These are phyloP conservation scores for Harringtonia aguacate DNA, from an alignment of 2,329 filamentous ascomycete genomes.

Conservation along the genomic window DNA sequence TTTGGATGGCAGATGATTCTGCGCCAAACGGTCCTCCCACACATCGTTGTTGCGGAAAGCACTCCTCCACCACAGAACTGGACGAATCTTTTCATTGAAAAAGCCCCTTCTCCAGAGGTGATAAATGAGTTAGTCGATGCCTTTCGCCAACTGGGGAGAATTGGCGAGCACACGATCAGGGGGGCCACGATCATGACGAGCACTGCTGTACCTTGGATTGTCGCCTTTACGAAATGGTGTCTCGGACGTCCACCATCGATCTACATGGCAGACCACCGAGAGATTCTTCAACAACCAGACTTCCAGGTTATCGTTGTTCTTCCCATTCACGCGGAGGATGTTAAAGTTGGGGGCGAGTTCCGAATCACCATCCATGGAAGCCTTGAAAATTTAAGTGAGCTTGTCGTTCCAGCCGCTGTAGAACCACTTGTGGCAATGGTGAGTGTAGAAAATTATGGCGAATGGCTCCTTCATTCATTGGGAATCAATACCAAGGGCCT, in stretches of 20 bases:
- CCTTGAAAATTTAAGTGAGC: neutral
- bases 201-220: constrained; percentile 4
- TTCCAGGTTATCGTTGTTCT: neutral
- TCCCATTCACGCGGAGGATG: neutral
- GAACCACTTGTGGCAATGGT: neutral
- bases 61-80: neutral
- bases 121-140: constrained; percentile 5
- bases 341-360: neutral
- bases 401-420: neutral
- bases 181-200: constrained; percentile 2
- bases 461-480: neutral
- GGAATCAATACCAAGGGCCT: too few relatives aligned
- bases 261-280: neutral
- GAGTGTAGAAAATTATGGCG: neutral
- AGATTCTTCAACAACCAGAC: neutral
- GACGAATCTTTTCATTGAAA: too few relatives aligned
- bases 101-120: constrained; percentile 1
- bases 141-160: constrained; percentile 8
- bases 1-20: constrained; percentile 1
- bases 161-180: constrained; percentile 3
- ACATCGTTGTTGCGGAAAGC: neutral
- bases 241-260: constrained; percentile 6
- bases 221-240: constrained; percentile 9
- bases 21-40: too few relatives aligned
- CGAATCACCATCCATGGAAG: neutral